phyloP scores from a whole-genome alignment of 768 basidiomycete genomes.

The Pisolithus microcarpus region DNA sequence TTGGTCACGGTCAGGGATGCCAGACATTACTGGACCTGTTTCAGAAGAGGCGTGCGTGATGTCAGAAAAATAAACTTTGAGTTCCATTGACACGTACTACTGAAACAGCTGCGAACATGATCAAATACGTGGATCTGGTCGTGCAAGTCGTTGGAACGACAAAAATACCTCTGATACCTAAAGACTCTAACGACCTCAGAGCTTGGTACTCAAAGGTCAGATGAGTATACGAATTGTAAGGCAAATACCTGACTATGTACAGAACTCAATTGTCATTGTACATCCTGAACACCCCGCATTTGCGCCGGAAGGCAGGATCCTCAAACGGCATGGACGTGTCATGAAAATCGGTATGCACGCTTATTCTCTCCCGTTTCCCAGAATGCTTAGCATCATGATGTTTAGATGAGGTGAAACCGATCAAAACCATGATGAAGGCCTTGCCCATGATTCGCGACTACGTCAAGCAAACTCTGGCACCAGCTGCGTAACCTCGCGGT shows the following conservation, averaged over 20 bases:
- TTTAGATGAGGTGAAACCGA: constrained; percentile 63
- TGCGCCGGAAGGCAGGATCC: constrained; percentile 30
- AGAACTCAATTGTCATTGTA: constrained; percentile 70
- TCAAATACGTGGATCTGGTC: constrained; percentile 59
- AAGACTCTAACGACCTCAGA: constrained; percentile 48
- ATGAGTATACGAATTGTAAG: constrained; percentile 7
- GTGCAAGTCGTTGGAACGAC: constrained; percentile 73
- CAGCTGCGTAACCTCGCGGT: background rate
- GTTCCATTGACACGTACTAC: background rate
- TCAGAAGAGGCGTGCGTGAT: constrained; percentile 53
- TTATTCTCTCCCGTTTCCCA: background rate
- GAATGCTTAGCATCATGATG: background rate
- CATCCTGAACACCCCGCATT: constrained; percentile 54
- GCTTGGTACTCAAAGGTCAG: constrained; percentile 68
- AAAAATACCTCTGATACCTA: constrained; percentile 47
- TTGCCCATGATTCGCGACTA: constrained; percentile 58
- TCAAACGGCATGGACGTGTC: constrained; percentile 61
- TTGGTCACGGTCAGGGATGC: constrained; percentile 86
- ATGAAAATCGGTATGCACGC: constrained; percentile 50
- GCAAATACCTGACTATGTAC: constrained; percentile 3
- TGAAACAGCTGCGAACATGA: constrained; percentile 42
- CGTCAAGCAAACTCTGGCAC: constrained; percentile 30
- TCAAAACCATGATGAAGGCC: constrained; percentile 63
- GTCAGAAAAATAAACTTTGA: background rate
- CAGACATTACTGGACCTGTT: constrained; percentile 69